Percentiles rank a stretch among this genome's conserved stretches.
These are phyloP conservation scores for Sapria himalayana DNA, from an alignment of 345 rosid species.

Conservation along the genomic window DNA sequence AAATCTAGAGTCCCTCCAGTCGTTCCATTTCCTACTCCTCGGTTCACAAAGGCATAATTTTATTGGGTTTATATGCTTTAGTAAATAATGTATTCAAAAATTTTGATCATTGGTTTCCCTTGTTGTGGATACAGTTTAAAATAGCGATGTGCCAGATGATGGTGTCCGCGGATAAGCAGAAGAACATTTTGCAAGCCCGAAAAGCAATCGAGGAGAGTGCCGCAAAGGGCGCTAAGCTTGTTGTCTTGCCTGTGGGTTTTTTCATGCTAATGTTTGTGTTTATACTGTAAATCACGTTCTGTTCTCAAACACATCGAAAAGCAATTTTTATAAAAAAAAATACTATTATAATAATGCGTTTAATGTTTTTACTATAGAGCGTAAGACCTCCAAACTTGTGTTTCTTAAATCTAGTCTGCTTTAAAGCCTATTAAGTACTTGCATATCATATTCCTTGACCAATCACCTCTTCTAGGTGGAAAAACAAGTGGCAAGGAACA, in stretches of 20 bases:
- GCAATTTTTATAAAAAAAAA: too few relatives aligned
- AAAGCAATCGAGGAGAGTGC: conserved; percentile 54
- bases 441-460: too few relatives aligned
- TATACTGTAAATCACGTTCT: too few relatives aligned
- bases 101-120: background rate
- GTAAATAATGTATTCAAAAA: too few relatives aligned
- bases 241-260: conserved; percentile 57
- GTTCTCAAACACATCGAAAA: too few relatives aligned
- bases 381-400: too few relatives aligned
- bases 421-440: too few relatives aligned
- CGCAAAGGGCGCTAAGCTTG: conserved; percentile 52
- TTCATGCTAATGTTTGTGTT: background rate
- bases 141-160: conserved; percentile 67
- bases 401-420: too few relatives aligned
- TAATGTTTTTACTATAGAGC: too few relatives aligned
- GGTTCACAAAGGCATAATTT: conserved; percentile 34
- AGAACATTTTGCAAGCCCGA: conserved; percentile 57
- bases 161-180: conserved; percentile 51
- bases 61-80: conserved; percentile 7
- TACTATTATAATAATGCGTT: too few relatives aligned
- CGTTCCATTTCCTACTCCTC: conserved; percentile 51
- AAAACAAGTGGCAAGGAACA: too few relatives aligned
- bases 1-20: conserved; percentile 65
- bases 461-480: too few relatives aligned
- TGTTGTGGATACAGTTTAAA: conserved; percentile 31